Conservation (phyloP, 352 stramenopile genomes). For the Pythium grandisporangium region DNA sequence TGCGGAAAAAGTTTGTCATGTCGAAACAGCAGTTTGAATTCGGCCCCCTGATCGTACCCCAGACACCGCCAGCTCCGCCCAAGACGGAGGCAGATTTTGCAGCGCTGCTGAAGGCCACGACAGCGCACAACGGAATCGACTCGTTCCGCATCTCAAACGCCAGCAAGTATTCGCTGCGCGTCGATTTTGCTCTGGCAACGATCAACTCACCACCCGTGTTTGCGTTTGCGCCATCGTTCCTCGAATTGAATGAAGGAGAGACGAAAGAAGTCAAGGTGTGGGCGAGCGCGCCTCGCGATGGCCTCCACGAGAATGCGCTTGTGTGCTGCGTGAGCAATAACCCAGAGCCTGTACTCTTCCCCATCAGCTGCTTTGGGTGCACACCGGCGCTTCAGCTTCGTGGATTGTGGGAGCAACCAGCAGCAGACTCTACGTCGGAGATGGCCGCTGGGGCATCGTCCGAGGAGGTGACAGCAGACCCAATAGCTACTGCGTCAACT, state of each 20-base stretch:
- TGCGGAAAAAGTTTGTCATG: constrained; percentile 90
- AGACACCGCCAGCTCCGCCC: constrained; percentile 8
- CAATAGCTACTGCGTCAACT: no score
- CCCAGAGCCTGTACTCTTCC: constrained; percentile 81
- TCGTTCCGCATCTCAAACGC: constrained; percentile 90
- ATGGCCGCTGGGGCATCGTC: not conserved
- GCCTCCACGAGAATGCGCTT: constrained; percentile 64
- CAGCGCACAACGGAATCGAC: constrained; percentile 64
- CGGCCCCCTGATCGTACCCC: constrained; percentile 78
- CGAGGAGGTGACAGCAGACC: no score
- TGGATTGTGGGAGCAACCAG: constrained; percentile 80
- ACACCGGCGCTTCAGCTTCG: constrained; percentile 63
- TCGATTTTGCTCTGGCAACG: constrained; percentile 47
- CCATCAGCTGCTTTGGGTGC: constrained; percentile 82
- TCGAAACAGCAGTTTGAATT: constrained; percentile 90
- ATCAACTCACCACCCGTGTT: constrained; percentile 33
- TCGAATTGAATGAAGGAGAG: constrained; percentile 85
- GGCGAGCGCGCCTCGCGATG: constrained; percentile 69
- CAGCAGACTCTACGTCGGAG: constrained; percentile 41
- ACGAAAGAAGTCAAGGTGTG: constrained; percentile 89
- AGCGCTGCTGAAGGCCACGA: constrained; percentile 22
- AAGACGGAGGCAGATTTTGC: constrained; percentile 38
- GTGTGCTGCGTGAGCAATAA: constrained; percentile 90
- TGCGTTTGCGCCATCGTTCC: constrained; percentile 44
- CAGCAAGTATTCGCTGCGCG: constrained; percentile 60